phyloP scores from a whole-genome alignment of 2,329 filamentous ascomycete genomes.

The Fusarium dlaminii region DNA sequence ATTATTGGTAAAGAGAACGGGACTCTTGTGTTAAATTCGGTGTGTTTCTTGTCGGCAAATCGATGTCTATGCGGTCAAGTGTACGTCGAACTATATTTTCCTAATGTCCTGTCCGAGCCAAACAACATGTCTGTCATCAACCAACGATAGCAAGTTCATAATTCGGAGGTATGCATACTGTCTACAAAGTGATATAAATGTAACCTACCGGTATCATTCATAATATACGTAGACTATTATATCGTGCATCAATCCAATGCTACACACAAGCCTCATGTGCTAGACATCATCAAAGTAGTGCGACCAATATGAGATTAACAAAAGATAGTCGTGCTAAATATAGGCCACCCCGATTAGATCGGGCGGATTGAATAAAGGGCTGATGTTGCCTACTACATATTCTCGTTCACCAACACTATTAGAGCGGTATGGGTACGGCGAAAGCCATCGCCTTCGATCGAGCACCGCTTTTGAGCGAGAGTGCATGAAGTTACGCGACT shows the following conservation, averaged over 20 bases:
- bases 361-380: not conserved
- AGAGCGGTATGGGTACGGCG: not conserved
- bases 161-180: not conserved
- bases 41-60: too few species aligned
- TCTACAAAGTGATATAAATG: not conserved
- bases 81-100: not conserved
- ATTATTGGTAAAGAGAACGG: too few species aligned
- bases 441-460: not conserved
- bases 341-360: slow-evolving; percentile 8
- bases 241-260: not conserved
- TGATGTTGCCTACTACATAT: not conserved
- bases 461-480: not conserved
- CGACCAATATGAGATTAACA: slow-evolving; percentile 3
- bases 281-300: slow-evolving; percentile 4
- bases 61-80: too few species aligned
- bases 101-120: too few species aligned
- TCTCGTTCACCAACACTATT: not conserved
- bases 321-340: slow-evolving; percentile 16
- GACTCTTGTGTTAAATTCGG: too few species aligned
- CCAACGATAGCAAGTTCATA: not conserved
- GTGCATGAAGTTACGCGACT: slow-evolving; percentile 1
- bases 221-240: not conserved
- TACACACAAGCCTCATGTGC: slow-evolving; percentile 1
- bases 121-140: not conserved
- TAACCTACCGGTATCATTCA: not conserved